A percentile compares a stretch with the other conserved stretches of the same genome.
phyloP scores from a whole-genome alignment of 192 early-diverging fungal genomes.

The Umbelopsis sp. region DNA sequence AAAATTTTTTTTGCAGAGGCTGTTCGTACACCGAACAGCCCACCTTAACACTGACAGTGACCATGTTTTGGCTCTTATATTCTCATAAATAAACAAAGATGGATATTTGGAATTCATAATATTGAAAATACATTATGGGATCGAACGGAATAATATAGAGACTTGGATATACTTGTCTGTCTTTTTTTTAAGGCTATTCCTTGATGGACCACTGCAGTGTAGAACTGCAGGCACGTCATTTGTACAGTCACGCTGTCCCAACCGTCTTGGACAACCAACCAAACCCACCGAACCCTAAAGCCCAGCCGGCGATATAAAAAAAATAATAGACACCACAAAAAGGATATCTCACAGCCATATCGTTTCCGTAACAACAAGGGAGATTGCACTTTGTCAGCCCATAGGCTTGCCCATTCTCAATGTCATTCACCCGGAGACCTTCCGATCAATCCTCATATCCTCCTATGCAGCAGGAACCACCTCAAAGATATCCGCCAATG shows the following conservation, averaged over 20 bases:
- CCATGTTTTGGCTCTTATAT: too few relatives aligned
- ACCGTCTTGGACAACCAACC: constrained; percentile 21
- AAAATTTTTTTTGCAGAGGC: too few relatives aligned
- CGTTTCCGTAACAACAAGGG: constrained; percentile 9
- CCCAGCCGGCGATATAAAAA: constrained; percentile 20
- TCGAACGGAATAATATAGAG: too few relatives aligned
- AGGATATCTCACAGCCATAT: constrained; percentile 9
- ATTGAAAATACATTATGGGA: too few relatives aligned
- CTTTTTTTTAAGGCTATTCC: too few relatives aligned
- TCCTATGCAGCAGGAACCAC: constrained; percentile 12
- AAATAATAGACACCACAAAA: constrained; percentile 20
- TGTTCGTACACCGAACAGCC: too few relatives aligned
- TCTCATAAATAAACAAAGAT: too few relatives aligned
- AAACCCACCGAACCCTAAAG: constrained; percentile 21
- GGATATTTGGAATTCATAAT: too few relatives aligned
- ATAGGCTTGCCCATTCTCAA: constrained; percentile 8
- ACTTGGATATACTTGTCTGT: too few relatives aligned
- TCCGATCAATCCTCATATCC: constrained; percentile 11
- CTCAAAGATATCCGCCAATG: not conserved
- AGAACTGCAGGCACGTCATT: constrained; percentile 4
- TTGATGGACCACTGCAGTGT: too few relatives aligned
- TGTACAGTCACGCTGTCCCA: constrained; percentile 20
- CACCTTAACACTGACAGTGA: too few relatives aligned
- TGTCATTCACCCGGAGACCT: constrained; percentile 15
- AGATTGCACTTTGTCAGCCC: not conserved